Conservation (phyloP, 768 basidiomycete species). For the Roridomyces roridus region DNA sequence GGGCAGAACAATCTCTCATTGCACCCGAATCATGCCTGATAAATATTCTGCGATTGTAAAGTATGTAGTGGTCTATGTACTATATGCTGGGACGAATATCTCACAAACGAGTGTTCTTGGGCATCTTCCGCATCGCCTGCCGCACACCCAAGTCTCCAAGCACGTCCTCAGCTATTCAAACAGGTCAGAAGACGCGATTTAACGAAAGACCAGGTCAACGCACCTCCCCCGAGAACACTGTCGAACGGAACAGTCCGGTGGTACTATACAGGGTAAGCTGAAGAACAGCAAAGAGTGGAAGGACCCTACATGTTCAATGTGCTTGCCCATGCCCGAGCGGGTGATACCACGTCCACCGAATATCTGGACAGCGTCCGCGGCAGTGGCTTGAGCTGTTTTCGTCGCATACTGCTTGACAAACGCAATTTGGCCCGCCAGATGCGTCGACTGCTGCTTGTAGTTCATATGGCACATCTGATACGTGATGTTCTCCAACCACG, state of each 20-base stretch:
- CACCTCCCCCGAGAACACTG: conserved; percentile 31
- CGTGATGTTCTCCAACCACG: conserved; percentile 88
- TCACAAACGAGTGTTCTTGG: conserved; percentile 54
- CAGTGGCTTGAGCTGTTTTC: conserved; percentile 77
- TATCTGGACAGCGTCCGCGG: conserved; percentile 77
- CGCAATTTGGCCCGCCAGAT: conserved; percentile 82
- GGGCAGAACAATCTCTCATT: too few species aligned
- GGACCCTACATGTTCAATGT: conserved; percentile 58
- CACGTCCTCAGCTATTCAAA: conserved; percentile 56
- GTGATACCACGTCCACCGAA: conserved; percentile 90
- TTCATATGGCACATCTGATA: conserved; percentile 90
- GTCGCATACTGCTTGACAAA: conserved; percentile 84
- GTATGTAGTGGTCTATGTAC: too few species aligned
- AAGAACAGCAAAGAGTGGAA: background rate
- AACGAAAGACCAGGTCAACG: background rate
- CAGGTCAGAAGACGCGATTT: background rate
- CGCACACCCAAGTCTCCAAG: conserved; percentile 65
- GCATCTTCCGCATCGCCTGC: conserved; percentile 63
- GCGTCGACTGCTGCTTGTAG: conserved; percentile 75
- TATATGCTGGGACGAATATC: too few species aligned
- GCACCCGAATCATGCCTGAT: too few species aligned
- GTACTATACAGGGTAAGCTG: background rate
- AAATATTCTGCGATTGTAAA: too few species aligned
- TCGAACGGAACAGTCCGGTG: conserved; percentile 44
- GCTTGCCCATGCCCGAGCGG: conserved; percentile 69